phyloP scores from a whole-genome alignment of 2,329 filamentous ascomycete species.

The Chaetomiaceae sp. region DNA sequence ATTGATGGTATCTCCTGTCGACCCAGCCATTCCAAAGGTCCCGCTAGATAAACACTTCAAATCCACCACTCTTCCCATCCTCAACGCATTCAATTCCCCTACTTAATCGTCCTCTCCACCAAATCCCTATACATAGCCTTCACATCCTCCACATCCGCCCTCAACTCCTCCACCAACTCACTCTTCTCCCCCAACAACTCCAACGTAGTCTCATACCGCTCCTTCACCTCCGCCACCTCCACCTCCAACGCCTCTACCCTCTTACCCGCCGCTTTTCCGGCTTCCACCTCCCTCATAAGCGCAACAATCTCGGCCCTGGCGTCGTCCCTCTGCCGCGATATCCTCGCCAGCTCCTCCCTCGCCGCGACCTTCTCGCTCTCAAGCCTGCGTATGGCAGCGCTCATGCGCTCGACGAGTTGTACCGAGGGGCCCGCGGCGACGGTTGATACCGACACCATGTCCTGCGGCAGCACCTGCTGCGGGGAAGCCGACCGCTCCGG shows the following conservation, averaged over 20 bases:
- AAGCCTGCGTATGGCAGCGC: conserved; percentile 81
- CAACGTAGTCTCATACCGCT: conserved; percentile 82
- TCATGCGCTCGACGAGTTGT: conserved; percentile 94
- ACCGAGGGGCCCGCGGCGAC: conserved; percentile 88
- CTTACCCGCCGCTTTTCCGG: conserved; percentile 55
- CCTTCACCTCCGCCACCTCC: conserved; percentile 64
- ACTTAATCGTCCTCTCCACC: conserved; percentile 69
- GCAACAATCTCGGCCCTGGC: conserved; percentile 86
- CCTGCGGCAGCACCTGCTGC: conserved; percentile 68
- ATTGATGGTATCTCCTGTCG: conserved; percentile 9
- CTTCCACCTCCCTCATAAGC: conserved; percentile 82
- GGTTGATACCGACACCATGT: conserved; percentile 85
- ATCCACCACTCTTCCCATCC: no score
- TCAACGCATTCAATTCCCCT: background rate
- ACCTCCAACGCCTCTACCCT: conserved; percentile 62
- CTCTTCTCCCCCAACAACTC: conserved; percentile 97
- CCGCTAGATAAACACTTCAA: conserved; percentile 2
- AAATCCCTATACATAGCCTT: conserved; percentile 96
- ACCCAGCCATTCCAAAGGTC: background rate
- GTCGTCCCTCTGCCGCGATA: conserved; percentile 84
- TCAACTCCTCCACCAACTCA: conserved; percentile 87
- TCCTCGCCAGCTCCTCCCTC: conserved; percentile 77
- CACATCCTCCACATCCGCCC: conserved; percentile 82
- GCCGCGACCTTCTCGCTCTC: conserved; percentile 88
- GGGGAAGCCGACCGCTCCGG: conserved; percentile 4